phyloP scores from a whole-genome alignment of 345 rosid genomes.

The Gossypium rotundifolium region DNA sequence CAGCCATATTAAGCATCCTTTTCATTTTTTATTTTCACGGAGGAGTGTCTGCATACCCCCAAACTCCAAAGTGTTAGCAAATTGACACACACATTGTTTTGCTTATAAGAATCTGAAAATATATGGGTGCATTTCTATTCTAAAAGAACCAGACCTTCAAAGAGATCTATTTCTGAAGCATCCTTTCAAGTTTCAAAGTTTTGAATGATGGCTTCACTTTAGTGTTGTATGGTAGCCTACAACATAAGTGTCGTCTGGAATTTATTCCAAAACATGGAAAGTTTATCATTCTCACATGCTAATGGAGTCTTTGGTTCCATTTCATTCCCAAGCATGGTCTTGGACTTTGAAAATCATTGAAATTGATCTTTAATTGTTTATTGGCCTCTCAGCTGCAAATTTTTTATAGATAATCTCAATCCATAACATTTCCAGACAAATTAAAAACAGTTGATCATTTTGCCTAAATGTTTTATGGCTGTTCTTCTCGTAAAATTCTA shows the following conservation, averaged over 20 bases:
- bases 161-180: not conserved
- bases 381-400: not conserved
- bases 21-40: not conserved
- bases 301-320: conserved; percentile 4
- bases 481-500: not conserved
- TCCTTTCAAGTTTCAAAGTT: not conserved
- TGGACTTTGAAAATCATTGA: not conserved
- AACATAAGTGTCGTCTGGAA: not conserved
- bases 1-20: not conserved
- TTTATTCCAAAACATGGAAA: not conserved
- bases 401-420: not conserved
- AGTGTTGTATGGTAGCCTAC: not conserved
- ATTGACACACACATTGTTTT: not conserved
- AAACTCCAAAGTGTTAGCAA: not conserved
- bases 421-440: not conserved
- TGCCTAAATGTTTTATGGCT: not conserved
- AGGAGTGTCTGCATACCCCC: not conserved
- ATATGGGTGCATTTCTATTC: not conserved
- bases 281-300: not conserved
- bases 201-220: not conserved
- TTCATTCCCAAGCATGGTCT: not conserved
- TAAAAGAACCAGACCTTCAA: not conserved
- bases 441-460: not conserved
- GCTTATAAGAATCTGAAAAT: not conserved
- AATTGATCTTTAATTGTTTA: not conserved